These are phyloP conservation scores for Aschersonia sp. DNA, from an alignment of 2,329 filamentous ascomycete genomes.

Conservation along the genomic window DNA sequence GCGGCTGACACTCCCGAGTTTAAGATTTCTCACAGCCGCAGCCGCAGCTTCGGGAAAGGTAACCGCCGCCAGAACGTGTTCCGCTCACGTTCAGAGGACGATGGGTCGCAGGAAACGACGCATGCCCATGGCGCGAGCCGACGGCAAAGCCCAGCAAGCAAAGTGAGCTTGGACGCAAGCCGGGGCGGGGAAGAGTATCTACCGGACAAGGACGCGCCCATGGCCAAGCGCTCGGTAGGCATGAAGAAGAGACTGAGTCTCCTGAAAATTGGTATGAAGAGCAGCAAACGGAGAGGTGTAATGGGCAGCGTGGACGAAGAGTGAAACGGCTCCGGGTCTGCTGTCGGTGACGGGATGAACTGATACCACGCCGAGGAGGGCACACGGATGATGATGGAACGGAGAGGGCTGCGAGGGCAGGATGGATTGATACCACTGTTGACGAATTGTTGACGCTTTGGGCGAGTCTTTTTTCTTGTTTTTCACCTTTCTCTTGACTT, in stretches of 20 bases:
- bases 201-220: slow-evolving; percentile 15
- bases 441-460: not conserved
- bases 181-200: slow-evolving; percentile 10
- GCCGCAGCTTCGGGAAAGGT: slow-evolving; percentile 16
- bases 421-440: slow-evolving; percentile 1
- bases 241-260: slow-evolving; percentile 69
- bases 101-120: slow-evolving; percentile 8
- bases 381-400: not conserved
- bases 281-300: slow-evolving; percentile 35
- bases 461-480: not conserved
- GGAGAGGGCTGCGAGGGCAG: not conserved
- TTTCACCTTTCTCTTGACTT: not conserved
- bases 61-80: slow-evolving; percentile 27
- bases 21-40: slow-evolving; percentile 13
- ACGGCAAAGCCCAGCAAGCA: slow-evolving; percentile 11
- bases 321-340: slow-evolving; percentile 13
- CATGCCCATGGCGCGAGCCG: slow-evolving; percentile 3
- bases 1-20: slow-evolving; percentile 15
- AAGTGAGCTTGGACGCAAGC: slow-evolving; percentile 14
- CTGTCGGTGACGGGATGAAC: not conserved
- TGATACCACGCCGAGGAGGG: not conserved
- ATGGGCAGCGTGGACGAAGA: slow-evolving; percentile 44
- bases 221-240: slow-evolving; percentile 37
- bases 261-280: slow-evolving; percentile 59
- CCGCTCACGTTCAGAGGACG: slow-evolving; percentile 21